These are phyloP conservation scores for Aspergillus saccharolyticus DNA, from an alignment of 495 filamentous ascomycete genomes.

Conservation along the genomic window DNA sequence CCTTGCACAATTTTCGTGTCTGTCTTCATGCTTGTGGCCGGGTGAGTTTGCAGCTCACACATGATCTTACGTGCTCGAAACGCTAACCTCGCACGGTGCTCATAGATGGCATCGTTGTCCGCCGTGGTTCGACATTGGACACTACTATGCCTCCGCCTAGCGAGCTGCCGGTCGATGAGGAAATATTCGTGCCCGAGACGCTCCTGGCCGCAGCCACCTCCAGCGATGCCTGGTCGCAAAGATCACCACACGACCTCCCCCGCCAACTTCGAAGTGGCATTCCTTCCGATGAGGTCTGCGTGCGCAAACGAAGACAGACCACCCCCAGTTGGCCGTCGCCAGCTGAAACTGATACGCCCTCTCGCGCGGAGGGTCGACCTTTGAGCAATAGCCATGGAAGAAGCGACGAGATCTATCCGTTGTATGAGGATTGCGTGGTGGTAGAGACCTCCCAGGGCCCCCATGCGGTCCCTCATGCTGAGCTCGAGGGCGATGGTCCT, in stretches of 20 bases:
- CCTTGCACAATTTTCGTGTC: not conserved
- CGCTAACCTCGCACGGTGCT: not conserved
- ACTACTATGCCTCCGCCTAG: not conserved
- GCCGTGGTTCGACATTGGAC: not conserved
- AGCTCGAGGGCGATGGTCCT: not conserved
- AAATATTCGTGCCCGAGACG: not conserved
- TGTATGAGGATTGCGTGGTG: not conserved
- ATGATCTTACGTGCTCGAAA: not conserved
- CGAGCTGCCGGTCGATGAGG: not conserved
- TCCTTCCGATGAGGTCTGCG: not conserved
- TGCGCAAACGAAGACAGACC: not conserved
- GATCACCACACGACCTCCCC: too few relatives aligned
- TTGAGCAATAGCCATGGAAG: not conserved
- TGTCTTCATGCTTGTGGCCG: not conserved
- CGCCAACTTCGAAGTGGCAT: not conserved
- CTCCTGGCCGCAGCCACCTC: not conserved
- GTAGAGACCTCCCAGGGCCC: not conserved
- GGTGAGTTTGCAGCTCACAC: not conserved
- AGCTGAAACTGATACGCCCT: not conserved
- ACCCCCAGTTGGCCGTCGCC: not conserved
- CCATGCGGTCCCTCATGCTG: not conserved
- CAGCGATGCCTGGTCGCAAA: not conserved
- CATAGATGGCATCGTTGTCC: not conserved
- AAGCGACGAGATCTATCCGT: not conserved
- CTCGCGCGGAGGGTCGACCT: not conserved